phyloP scores from a whole-genome alignment of 2,329 filamentous ascomycete genomes.

The Penicillium italicum region DNA sequence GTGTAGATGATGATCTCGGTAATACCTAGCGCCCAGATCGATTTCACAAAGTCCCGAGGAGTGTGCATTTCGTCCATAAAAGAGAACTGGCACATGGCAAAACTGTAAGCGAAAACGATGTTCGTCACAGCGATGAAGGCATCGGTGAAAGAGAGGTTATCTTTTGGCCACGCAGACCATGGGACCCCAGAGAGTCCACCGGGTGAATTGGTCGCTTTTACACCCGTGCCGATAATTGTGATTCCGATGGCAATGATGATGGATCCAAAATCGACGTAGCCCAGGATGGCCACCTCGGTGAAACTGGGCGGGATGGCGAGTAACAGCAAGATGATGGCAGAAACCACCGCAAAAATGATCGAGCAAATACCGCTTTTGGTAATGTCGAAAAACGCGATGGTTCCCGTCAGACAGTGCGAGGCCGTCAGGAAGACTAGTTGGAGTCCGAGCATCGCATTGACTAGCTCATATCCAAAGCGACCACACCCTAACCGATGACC shows the following conservation, averaged over 20 bases:
- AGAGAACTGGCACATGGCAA: slow-evolving; percentile 40
- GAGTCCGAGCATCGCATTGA: slow-evolving; percentile 42
- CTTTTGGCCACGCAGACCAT: slow-evolving; percentile 26
- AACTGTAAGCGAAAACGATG: slow-evolving; percentile 42
- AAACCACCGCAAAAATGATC: slow-evolving; percentile 41
- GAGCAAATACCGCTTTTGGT: slow-evolving; percentile 39
- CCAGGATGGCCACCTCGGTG: slow-evolving; percentile 35
- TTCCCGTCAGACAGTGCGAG: slow-evolving; percentile 46
- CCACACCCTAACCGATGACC: slow-evolving; percentile 42
- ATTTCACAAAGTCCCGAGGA: slow-evolving; percentile 32
- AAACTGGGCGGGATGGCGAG: slow-evolving; percentile 33
- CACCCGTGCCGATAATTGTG: slow-evolving; percentile 33
- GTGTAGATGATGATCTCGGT: slow-evolving; percentile 36
- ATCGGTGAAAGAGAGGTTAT: slow-evolving; percentile 26
- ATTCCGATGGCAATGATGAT: slow-evolving; percentile 33
- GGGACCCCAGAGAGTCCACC: slow-evolving; percentile 27
- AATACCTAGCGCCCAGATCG: slow-evolving; percentile 39
- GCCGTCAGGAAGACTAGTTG: slow-evolving; percentile 43
- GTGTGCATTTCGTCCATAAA: slow-evolving; percentile 38
- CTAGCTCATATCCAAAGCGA: slow-evolving; percentile 40
- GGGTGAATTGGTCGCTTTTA: slow-evolving; percentile 19
- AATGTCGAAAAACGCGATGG: slow-evolving; percentile 45
- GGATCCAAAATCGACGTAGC: slow-evolving; percentile 35
- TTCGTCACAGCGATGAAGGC: slow-evolving; percentile 33
- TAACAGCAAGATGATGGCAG: slow-evolving; percentile 33